A percentile compares a stretch with the other conserved stretches of the same genome.
These are phyloP conservation scores for Teratosphaeria nubilosa DNA, from an alignment of 2,329 filamentous ascomycete species.

Conservation along the genomic window DNA sequence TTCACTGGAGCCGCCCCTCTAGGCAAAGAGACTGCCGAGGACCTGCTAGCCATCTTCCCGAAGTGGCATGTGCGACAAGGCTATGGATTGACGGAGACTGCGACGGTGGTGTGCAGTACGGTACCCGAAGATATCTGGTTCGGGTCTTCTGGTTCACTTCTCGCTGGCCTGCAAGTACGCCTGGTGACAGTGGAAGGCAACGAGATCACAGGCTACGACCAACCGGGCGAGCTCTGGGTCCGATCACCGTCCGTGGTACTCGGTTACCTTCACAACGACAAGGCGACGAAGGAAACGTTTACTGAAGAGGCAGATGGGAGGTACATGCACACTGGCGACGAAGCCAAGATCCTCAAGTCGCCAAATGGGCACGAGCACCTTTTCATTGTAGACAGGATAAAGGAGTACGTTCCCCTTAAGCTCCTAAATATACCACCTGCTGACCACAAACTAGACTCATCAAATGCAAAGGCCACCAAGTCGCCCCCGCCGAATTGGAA, in stretches of 20 bases:
- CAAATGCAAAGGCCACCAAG: conserved; percentile 59
- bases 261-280: conserved; percentile 79
- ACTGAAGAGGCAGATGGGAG: conserved; percentile 50
- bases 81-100: conserved; percentile 71
- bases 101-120: conserved; percentile 57
- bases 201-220: conserved; percentile 61
- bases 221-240: conserved; percentile 70
- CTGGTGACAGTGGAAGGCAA: conserved; percentile 57
- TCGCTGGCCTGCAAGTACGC: conserved; percentile 56
- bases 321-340: conserved; percentile 70
- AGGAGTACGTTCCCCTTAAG: conserved; percentile 37
- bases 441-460: conserved; percentile 15
- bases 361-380: conserved; percentile 66
- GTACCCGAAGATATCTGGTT: conserved; percentile 54
- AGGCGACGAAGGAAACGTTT: conserved; percentile 66
- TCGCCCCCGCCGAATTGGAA: conserved; percentile 64
- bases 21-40: conserved; percentile 47
- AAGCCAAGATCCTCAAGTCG: conserved; percentile 58
- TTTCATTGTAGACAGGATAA: conserved; percentile 73
- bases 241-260: conserved; percentile 67
- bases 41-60: conserved; percentile 53
- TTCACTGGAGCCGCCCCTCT: conserved; percentile 73
- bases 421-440: background rate
- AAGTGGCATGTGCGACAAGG: conserved; percentile 50
- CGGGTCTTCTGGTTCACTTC: conserved; percentile 61